Base-by-base conservation (phyloP, 495 filamentous ascomycete genomes). In the Cladorrhinum samala region DNA sequence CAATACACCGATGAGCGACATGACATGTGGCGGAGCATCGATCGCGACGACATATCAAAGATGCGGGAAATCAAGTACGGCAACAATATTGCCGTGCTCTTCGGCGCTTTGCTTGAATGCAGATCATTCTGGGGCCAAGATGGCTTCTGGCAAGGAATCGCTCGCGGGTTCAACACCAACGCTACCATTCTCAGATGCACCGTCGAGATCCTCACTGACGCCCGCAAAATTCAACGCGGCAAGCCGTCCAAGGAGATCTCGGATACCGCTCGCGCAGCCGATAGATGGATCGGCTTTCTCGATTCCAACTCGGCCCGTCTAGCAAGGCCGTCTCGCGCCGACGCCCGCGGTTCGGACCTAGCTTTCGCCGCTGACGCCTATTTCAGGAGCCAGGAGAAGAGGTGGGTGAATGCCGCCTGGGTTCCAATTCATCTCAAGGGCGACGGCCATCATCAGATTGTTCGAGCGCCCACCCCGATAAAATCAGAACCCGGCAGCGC, bases 31-130 rank as follows among this genome's bases (percentile, higher is more conserved):
- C 46, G 50, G 7, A 2, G 30, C 1, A 19, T 58, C 3, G 55
- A 53, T 19, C 42, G 5, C 9, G 14, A 13, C 1, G 50, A 51
- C 23, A 8, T 40, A 1, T 14, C 3, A n/a, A 57, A 54, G 47
- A 50, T 38, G 9, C 57, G 61, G n/a, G 60, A 59, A 38, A 45
- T 61, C 13, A 58, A 56, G 16, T 66, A 66, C 43, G 60, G 55
- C 14, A 66, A 66, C 63, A 66, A 66, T 30, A 40, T 66, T 11
- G 44, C 40, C 14, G 60, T 66, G 5, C 57, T 66, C 14, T 63
- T 66, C 23, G 45, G 50, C 3, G 55, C 51, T 3, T 46, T 63
- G 5, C 9, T 57, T 0, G 43, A 59, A 13, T 56, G 50, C 39
- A 18, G 41, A 1, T 21, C 38, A 1, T 52, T 46, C 47, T 55